Conservation (phyloP, 2,329 filamentous ascomycete genomes). For the Scedosporium boydii region DNA sequence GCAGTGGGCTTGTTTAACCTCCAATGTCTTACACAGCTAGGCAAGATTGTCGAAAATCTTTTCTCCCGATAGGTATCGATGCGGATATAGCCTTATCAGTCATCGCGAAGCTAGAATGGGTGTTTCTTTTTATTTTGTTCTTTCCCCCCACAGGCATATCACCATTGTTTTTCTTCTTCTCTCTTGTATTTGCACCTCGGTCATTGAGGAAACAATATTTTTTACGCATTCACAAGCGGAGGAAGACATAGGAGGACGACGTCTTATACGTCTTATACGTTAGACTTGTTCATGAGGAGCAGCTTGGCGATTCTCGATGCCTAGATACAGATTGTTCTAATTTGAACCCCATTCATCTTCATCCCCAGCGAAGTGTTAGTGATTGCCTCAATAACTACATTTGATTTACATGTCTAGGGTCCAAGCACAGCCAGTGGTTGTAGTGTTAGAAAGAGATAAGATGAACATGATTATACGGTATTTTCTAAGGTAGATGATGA, state of each 20-base stretch:
- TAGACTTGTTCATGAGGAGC: neutral
- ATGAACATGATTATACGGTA: neutral
- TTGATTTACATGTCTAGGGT: neutral
- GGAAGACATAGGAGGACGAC: constrained; percentile 10
- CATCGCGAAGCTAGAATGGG: neutral
- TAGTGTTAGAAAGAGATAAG: neutral
- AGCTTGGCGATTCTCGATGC: neutral
- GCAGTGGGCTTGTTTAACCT: too few species aligned
- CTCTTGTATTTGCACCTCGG: neutral
- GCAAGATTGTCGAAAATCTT: neutral
- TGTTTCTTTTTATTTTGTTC: neutral
- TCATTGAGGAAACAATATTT: neutral
- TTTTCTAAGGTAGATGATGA: neutral
- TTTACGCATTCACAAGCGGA: constrained; percentile 14
- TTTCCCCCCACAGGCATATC: neutral
- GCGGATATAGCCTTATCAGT: neutral
- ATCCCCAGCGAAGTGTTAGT: neutral
- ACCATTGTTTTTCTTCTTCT: neutral
- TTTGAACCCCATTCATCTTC: neutral
- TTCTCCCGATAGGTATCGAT: neutral
- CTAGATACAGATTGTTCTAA: neutral
- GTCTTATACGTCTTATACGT: neutral
- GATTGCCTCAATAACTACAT: neutral
- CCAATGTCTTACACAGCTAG: neutral
- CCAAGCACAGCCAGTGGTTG: neutral